Conservation (phyloP, 768 basidiomycete species). For the Phlegmacium glaucopus region DNA sequence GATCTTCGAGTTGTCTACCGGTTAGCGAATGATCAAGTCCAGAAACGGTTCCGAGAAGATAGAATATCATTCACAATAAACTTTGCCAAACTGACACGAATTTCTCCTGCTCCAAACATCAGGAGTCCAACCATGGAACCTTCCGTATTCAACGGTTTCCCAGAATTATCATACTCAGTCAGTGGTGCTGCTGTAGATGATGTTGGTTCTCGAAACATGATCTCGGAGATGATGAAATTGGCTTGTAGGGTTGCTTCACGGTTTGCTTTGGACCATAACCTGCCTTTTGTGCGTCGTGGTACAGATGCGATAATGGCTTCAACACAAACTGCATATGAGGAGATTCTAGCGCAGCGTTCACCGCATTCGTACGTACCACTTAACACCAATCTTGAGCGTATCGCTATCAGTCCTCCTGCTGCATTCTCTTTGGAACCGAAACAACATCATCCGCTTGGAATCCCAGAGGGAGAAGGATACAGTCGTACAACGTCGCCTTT, state of each 20-base stretch:
- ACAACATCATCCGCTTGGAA: constrained; percentile 66
- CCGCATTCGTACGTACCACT: constrained; percentile 39
- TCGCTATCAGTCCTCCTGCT: constrained; percentile 33
- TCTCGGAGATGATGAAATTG: constrained; percentile 81
- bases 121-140: constrained; percentile 23
- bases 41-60: constrained; percentile 7
- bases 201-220: constrained; percentile 48
- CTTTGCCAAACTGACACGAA: background rate
- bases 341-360: constrained; percentile 48
- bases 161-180: constrained; percentile 49
- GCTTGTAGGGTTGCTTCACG: constrained; percentile 74
- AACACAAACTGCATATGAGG: constrained; percentile 32
- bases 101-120: constrained; percentile 27
- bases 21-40: constrained; percentile 10
- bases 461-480: constrained; percentile 79
- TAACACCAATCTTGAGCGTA: constrained; percentile 29
- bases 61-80: constrained; percentile 1
- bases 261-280: constrained; percentile 54
- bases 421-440: constrained; percentile 50
- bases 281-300: constrained; percentile 65
- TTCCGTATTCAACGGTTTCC: constrained; percentile 43
- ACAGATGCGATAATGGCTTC: constrained; percentile 28
- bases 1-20: constrained; percentile 29
- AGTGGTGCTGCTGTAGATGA: constrained; percentile 17
- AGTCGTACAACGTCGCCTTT: constrained; percentile 82